Evolutionary conservation across 345 rosid species (phyloP), one percentile per base, ranked within the genome.

Genomic region (Triadica sebifera): DNA sequence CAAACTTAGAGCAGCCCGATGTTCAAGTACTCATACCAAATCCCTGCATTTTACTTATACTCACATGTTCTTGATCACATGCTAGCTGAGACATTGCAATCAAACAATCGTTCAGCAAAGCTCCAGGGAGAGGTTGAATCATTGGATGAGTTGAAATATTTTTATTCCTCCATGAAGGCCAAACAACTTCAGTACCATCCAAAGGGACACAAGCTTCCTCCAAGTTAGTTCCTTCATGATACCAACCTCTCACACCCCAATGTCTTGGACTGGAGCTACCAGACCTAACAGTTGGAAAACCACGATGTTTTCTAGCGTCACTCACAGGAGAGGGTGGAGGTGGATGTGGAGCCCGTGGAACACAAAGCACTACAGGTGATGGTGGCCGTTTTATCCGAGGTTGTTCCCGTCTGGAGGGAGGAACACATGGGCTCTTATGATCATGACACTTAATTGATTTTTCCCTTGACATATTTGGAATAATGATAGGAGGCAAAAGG

Each of bases 241-340:
- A 87, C 88, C 91, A 86, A 81, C 97, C 93, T 86, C 91, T 90
- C 85, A 92, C 77, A 79, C 97, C 89, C 98, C 98, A 94, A 67
- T 94, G 92, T 82, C 98, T 87, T 63, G 98, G 98, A 80, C 98
- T 94, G 76, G 98, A 94, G 84, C 98, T 94, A 82, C 98, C 98
- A 59, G 98, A 94, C 82, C 98, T 92, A 81, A 94, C 98, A 76
- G 89, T 90, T 43, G 98, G 93, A 80, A 92, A 88, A 52, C 98
- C 97, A 64, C 97, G 85, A 25, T 86, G 91, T 81, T 92, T 90
- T 86, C 96, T 88, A 50, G 98, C 83, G 70, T 89, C 91, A 61
- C 90, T 90, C 79, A 85, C 97, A 77, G 97, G 92, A 74, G 98
- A 94, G 34, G 97, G 95, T 49, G 97, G 97, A 72, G 98, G 98